Conservation (phyloP, 176 grass and related monocot species). For the Carex scoparia region DNA sequence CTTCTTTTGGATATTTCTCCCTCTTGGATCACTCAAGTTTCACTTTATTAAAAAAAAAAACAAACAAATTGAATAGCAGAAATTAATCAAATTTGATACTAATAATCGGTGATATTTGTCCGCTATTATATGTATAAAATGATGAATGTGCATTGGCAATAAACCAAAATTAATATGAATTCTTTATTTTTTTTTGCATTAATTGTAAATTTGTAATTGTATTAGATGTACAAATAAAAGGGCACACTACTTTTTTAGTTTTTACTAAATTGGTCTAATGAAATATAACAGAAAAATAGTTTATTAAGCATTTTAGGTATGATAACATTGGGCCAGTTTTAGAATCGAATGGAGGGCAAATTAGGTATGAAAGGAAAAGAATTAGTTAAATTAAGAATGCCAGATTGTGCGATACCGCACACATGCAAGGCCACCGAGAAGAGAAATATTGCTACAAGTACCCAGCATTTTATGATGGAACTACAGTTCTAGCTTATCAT, state of each 20-base stretch:
- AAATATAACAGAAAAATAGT: not conserved
- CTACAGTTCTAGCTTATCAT: not conserved
- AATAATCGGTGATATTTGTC: not conserved
- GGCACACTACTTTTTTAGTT: not conserved
- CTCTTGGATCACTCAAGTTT: not conserved
- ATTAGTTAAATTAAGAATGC: conserved; percentile 23
- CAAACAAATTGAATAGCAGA: not conserved
- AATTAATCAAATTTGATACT: not conserved
- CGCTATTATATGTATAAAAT: not conserved
- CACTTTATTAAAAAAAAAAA: not conserved
- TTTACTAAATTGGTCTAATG: not conserved
- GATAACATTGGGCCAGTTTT: not conserved
- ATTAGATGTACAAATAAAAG: not conserved
- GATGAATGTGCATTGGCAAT: not conserved
- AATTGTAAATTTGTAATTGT: not conserved
- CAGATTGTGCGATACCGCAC: not conserved
- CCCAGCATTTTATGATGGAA: not conserved
- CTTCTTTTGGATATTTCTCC: not conserved
- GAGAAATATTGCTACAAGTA: not conserved
- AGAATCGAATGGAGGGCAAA: conserved; percentile 4
- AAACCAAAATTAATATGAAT: not conserved
- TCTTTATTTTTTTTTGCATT: not conserved
- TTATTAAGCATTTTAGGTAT: too few species aligned
- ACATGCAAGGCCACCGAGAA: not conserved
- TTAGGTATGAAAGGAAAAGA: not conserved